A percentile compares a stretch with the other conserved stretches of the same genome.
These are phyloP conservation scores for Vanilla planifolia DNA, from an alignment of 106 monocot species.

Conservation along the genomic window DNA sequence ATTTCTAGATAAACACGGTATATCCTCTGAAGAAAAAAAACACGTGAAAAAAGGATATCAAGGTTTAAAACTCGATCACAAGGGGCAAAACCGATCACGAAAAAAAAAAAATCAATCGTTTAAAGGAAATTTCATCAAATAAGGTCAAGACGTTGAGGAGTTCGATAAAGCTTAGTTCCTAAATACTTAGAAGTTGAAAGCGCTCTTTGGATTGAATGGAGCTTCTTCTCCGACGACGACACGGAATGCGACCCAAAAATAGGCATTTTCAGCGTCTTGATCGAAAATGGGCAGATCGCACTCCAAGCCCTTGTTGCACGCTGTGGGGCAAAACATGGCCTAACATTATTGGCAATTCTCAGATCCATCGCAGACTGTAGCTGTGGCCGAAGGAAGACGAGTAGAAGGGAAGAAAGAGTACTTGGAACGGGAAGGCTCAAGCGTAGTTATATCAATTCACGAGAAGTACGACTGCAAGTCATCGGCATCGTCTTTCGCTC, in stretches of 20 bases:
- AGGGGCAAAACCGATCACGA: not conserved
- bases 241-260: not conserved
- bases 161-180: not conserved
- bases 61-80: not conserved
- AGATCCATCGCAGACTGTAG: slow-evolving; percentile 5
- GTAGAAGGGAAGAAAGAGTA: too few relatives aligned
- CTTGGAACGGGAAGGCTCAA: too few relatives aligned
- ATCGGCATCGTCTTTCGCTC: too few relatives aligned
- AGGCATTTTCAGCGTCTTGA: not conserved
- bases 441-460: too few relatives aligned
- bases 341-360: slow-evolving; percentile 2
- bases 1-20: too few relatives aligned
- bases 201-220: slow-evolving; percentile 12
- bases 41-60: not conserved
- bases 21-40: not conserved
- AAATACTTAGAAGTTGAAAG: slow-evolving; percentile 2
- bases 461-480: too few relatives aligned
- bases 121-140: too few relatives aligned
- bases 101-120: too few relatives aligned
- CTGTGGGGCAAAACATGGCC: not conserved
- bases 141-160: too few relatives aligned
- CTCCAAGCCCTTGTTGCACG: not conserved
- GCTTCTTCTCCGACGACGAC: not conserved
- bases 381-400: too few relatives aligned
- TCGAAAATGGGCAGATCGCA: not conserved